These are phyloP conservation scores for Xylaria sp. DNA, from an alignment of 2,329 filamentous ascomycete genomes.

Conservation along the genomic window DNA sequence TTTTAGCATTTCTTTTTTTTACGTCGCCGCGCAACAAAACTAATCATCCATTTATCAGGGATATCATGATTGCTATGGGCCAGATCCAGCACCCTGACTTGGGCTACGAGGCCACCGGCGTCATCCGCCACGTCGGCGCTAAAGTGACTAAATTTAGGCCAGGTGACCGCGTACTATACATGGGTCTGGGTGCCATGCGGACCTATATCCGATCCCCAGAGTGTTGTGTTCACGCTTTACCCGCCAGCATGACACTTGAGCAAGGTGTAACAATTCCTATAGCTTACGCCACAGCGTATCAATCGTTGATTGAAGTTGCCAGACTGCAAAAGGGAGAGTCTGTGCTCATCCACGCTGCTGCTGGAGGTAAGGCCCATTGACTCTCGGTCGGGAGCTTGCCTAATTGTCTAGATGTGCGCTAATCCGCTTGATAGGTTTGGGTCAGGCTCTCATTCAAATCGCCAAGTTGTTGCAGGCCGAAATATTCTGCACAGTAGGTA, in stretches of 20 bases:
- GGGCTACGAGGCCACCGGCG: constrained; percentile 22
- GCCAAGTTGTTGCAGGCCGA: constrained; percentile 15
- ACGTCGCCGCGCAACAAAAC: not conserved
- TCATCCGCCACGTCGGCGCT: constrained; percentile 18
- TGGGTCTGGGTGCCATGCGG: constrained; percentile 17
- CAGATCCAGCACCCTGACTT: constrained; percentile 23
- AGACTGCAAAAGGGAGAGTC: constrained; percentile 20
- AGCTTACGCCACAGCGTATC: constrained; percentile 24
- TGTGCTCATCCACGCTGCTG: constrained; percentile 22
- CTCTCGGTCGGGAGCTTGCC: not conserved
- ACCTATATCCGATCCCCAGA: not conserved
- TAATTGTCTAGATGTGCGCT: not conserved
- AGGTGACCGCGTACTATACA: constrained; percentile 24
- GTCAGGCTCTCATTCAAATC: constrained; percentile 23
- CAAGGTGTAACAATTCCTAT: constrained; percentile 23
- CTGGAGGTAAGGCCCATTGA: constrained; percentile 8
- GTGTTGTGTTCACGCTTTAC: constrained; percentile 7
- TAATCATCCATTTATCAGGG: constrained; percentile 6
- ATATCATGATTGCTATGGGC: constrained; percentile 26
- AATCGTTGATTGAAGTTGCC: constrained; percentile 23
- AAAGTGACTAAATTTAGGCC: constrained; percentile 20
- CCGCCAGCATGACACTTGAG: constrained; percentile 15
- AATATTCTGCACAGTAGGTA: constrained; percentile 22
- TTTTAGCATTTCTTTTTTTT: not conserved
- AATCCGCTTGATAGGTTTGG: constrained; percentile 15